Conservation (phyloP, 805 yeast species). For the Candida succiphila region DNA sequence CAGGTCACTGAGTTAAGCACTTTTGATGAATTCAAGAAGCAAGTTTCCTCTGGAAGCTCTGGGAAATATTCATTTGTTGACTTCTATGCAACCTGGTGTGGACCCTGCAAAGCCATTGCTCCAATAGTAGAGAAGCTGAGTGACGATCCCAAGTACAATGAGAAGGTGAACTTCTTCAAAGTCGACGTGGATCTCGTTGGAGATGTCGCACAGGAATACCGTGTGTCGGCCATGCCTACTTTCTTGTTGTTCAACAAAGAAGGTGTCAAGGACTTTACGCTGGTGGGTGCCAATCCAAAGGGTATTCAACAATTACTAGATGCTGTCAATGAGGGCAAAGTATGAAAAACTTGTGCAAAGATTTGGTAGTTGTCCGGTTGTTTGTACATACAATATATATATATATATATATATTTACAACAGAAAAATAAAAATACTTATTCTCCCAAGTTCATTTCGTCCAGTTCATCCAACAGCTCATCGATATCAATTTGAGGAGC, state of each 20-base stretch:
- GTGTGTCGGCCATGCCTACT: constrained; percentile 71
- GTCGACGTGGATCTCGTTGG: constrained; percentile 59
- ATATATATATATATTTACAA: background rate
- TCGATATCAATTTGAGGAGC: constrained; percentile 86
- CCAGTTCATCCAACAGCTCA: constrained; percentile 90
- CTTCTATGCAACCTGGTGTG: constrained; percentile 70
- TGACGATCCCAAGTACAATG: constrained; percentile 28
- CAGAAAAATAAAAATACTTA: constrained; percentile 5
- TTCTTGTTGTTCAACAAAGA: constrained; percentile 51
- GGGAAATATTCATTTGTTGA: constrained; percentile 45
- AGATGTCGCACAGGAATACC: constrained; percentile 52
- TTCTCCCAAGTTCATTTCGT: constrained; percentile 81
- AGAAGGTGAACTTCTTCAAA: constrained; percentile 50
- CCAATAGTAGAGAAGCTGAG: constrained; percentile 40
- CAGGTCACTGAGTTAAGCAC: constrained; percentile 24
- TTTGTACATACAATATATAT: background rate
- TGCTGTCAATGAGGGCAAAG: constrained; percentile 9
- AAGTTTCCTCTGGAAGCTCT: constrained; percentile 23
- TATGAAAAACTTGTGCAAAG: too few species aligned
- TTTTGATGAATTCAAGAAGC: constrained; percentile 25
- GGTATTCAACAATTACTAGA: constrained; percentile 22
- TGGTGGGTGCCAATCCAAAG: constrained; percentile 56
- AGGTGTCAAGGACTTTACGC: constrained; percentile 44
- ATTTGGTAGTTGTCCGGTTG: too few species aligned
- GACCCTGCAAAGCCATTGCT: constrained; percentile 67